A percentile compares a stretch with the other conserved stretches of the same genome.
Evolutionary conservation across 2,329 filamentous ascomycete genomes (phyloP).

Genomic region (Curvularia sp.): DNA sequence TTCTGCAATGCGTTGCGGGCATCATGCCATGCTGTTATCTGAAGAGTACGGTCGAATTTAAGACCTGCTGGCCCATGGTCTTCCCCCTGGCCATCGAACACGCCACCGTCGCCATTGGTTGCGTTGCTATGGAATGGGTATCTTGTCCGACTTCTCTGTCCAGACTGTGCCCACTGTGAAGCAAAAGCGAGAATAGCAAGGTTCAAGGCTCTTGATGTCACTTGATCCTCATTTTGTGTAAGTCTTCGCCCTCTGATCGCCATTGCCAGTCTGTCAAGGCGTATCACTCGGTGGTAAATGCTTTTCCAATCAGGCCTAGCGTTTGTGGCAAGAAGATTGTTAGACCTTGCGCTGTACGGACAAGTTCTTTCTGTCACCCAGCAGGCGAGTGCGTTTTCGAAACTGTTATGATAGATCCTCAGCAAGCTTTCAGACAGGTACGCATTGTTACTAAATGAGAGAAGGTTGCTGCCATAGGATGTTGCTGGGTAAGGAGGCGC

Average conservation of each 20-base stretch:
- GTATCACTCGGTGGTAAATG: slow-evolving; percentile 59
- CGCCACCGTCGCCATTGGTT: slow-evolving; percentile 14
- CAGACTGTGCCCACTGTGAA: slow-evolving; percentile 57
- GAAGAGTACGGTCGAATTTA: slow-evolving; percentile 50
- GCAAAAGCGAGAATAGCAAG: slow-evolving; percentile 62
- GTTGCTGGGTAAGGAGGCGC: slow-evolving; percentile 28
- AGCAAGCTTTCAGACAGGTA: slow-evolving; percentile 57
- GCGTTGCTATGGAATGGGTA: slow-evolving; percentile 39
- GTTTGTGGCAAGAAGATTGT: slow-evolving; percentile 39
- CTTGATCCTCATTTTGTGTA: slow-evolving; percentile 54
- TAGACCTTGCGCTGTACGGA: slow-evolving; percentile 54
- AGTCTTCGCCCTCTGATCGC: slow-evolving; percentile 53
- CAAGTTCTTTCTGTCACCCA: slow-evolving; percentile 64
- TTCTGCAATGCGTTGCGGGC: slow-evolving; percentile 51
- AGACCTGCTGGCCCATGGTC: slow-evolving; percentile 4
- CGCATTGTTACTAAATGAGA: slow-evolving; percentile 47
- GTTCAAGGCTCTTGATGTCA: slow-evolving; percentile 57
- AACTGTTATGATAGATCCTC: slow-evolving; percentile 62
- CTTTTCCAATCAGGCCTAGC: slow-evolving; percentile 58
- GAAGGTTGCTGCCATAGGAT: slow-evolving; percentile 39
- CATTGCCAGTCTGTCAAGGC: slow-evolving; percentile 57
- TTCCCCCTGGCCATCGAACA: slow-evolving; percentile 18
- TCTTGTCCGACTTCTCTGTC: slow-evolving; percentile 34
- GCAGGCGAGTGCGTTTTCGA: slow-evolving; percentile 62
- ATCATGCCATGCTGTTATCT: slow-evolving; percentile 54